A percentile compares a stretch with the other conserved stretches of the same genome.
phyloP scores from a whole-genome alignment of 768 basidiomycete genomes.

The Tylopilus balloui region DNA sequence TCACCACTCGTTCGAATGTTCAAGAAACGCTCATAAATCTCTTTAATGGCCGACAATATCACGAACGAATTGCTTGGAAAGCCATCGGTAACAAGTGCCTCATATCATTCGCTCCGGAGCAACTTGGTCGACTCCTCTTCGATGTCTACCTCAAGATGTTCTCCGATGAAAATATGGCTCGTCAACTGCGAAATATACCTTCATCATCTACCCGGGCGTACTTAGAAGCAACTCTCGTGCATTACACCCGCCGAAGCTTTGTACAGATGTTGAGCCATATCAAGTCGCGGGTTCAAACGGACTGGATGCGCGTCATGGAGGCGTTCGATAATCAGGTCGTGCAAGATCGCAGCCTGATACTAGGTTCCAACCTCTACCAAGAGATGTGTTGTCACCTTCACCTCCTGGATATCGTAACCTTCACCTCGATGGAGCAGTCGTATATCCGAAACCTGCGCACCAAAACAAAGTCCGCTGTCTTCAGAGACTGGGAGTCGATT shows the following conservation, averaged over 20 bases:
- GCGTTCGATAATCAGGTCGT: conserved; percentile 21
- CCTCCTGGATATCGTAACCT: conserved; percentile 36
- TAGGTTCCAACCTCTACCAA: conserved; percentile 37
- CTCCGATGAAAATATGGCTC: conserved; percentile 22
- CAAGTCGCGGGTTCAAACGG: conserved; percentile 31
- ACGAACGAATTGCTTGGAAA: conserved; percentile 28
- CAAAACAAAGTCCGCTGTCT: conserved; percentile 14
- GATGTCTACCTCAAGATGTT: conserved; percentile 30
- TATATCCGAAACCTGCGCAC: conserved; percentile 10
- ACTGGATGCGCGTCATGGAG: conserved; percentile 44
- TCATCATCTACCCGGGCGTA: not conserved
- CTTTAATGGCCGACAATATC: conserved; percentile 8
- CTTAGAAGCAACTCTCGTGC: conserved; percentile 24
- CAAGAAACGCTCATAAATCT: conserved; percentile 16
- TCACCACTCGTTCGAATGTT: conserved; percentile 28
- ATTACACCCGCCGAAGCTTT: conserved; percentile 49
- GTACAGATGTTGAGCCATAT: conserved; percentile 41
- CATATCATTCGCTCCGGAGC: conserved; percentile 21
- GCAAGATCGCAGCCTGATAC: conserved; percentile 14
- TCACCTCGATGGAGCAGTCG: conserved; percentile 16
- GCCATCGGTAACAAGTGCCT: conserved; percentile 2
- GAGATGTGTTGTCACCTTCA: conserved; percentile 46
- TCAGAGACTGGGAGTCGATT: conserved; percentile 29
- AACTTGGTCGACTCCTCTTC: conserved; percentile 26
- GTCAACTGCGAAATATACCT: conserved; percentile 6